Conservation (phyloP, 2,329 filamentous ascomycete genomes). For the Exophiala spinifera region DNA sequence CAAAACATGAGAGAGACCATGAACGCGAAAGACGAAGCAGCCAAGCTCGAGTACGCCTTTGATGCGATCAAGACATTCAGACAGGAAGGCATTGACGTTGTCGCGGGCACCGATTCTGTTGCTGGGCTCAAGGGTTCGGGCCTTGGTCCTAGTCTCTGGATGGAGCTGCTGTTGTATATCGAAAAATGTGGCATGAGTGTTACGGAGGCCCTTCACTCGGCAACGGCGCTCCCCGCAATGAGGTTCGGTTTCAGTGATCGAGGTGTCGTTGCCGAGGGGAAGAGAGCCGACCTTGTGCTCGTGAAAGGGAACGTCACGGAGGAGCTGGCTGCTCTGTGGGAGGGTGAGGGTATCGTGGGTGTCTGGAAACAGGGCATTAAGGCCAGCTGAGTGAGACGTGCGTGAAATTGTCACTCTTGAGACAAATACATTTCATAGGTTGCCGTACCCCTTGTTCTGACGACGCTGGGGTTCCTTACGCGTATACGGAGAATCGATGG, state of each 20-base stretch:
- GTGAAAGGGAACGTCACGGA: constrained; percentile 28
- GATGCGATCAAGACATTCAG: constrained; percentile 26
- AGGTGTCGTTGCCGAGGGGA: constrained; percentile 29
- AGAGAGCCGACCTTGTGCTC: constrained; percentile 28
- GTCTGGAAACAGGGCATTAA: constrained; percentile 28
- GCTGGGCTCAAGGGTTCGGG: constrained; percentile 25
- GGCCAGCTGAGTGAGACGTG: constrained; percentile 7
- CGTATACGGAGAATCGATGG: too few relatives aligned
- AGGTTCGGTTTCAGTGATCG: constrained; percentile 32
- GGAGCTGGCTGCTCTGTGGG: constrained; percentile 24
- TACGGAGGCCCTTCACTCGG: constrained; percentile 31
- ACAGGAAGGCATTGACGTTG: constrained; percentile 31
- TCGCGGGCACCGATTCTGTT: constrained; percentile 35
- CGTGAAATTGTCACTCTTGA: background rate
- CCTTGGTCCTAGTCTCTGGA: constrained; percentile 30
- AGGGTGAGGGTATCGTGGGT: constrained; percentile 23
- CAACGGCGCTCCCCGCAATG: constrained; percentile 30
- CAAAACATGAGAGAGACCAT: constrained; percentile 31
- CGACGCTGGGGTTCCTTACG: too few relatives aligned
- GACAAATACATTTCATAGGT: background rate
- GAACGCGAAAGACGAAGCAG: constrained; percentile 26
- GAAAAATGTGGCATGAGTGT: constrained; percentile 30
- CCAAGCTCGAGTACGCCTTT: constrained; percentile 25
- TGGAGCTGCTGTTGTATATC: constrained; percentile 32
- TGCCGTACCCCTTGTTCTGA: too few relatives aligned